Conservation (phyloP, 1,284 basidiomycete species). For the Boletus semigastroideus region DNA sequence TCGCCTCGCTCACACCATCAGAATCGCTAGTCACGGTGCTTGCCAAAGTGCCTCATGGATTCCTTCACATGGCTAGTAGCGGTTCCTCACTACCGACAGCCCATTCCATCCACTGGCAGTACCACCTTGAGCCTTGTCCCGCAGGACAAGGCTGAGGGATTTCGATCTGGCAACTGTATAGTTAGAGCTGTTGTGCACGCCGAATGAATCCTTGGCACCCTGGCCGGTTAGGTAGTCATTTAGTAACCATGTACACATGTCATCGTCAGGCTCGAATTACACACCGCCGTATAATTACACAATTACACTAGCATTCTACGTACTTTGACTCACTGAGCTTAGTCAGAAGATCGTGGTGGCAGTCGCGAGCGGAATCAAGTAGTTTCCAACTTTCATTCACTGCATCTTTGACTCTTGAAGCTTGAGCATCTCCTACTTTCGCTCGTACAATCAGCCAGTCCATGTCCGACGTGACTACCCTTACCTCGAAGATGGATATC, state of each 20-base stretch:
- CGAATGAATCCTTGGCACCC: neutral
- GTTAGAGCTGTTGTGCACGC: too few relatives aligned
- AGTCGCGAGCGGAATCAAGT: neutral
- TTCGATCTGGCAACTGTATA: too few relatives aligned
- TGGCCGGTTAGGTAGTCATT: neutral
- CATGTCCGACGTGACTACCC: conserved; percentile 51
- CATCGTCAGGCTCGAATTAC: too few relatives aligned
- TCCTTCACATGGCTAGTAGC: conserved; percentile 17
- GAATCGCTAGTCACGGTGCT: conserved; percentile 6
- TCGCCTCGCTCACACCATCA: conserved; percentile 24
- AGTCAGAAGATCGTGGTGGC: conserved; percentile 23
- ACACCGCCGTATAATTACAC: too few relatives aligned
- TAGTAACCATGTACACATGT: neutral
- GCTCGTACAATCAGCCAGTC: conserved; percentile 3
- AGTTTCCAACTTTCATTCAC: neutral
- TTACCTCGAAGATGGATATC: conserved; percentile 70
- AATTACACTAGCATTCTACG: too few relatives aligned
- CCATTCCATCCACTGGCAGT: neutral
- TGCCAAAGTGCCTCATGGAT: conserved; percentile 18
- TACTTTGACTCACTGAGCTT: too few relatives aligned
- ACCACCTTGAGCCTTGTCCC: neutral
- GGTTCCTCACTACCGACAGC: neutral
- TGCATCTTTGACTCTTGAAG: conserved; percentile 2
- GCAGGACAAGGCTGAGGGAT: neutral
- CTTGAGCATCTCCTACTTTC: too few relatives aligned